Evolutionary conservation across 257 asterid species (phyloP).

Genomic region (Lavandula angustifolia): DNA sequence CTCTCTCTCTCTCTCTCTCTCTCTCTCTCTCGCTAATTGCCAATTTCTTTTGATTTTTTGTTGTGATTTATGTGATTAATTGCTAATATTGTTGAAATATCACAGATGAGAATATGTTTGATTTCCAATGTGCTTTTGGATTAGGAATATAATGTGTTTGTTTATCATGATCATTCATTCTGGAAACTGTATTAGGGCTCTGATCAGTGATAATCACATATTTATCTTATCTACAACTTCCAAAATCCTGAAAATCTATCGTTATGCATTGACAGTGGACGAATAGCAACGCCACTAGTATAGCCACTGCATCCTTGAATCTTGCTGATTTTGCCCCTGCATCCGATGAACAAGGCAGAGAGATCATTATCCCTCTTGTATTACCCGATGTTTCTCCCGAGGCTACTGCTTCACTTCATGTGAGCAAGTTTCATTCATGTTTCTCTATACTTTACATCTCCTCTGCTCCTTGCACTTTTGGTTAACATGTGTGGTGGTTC

Average conservation of each 20-base stretch:
- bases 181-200: too few species aligned
- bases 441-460: not conserved
- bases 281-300: slow-evolving; percentile 33
- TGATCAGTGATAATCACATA: too few species aligned
- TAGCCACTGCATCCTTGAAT: slow-evolving; percentile 53
- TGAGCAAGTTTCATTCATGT: slow-evolving; percentile 38
- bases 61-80: too few species aligned
- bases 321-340: slow-evolving; percentile 54
- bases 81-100: too few species aligned
- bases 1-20: not conserved
- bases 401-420: slow-evolving; percentile 43
- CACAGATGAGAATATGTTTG: too few species aligned
- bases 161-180: too few species aligned
- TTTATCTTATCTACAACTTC: too few species aligned
- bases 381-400: slow-evolving; percentile 20
- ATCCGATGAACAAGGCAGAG: slow-evolving; percentile 38
- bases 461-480: not conserved
- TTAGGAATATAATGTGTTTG: too few species aligned
- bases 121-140: too few species aligned
- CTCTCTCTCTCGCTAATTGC: too few species aligned
- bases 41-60: too few species aligned
- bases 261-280: slow-evolving; percentile 46
- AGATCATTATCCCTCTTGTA: slow-evolving; percentile 49
- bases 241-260: slow-evolving; percentile 4
- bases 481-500: not conserved